Percentiles rank a stretch among this genome's conserved stretches.
phyloP scores from a whole-genome alignment of 1,284 basidiomycete genomes.

The Puccinia triticina region DNA sequence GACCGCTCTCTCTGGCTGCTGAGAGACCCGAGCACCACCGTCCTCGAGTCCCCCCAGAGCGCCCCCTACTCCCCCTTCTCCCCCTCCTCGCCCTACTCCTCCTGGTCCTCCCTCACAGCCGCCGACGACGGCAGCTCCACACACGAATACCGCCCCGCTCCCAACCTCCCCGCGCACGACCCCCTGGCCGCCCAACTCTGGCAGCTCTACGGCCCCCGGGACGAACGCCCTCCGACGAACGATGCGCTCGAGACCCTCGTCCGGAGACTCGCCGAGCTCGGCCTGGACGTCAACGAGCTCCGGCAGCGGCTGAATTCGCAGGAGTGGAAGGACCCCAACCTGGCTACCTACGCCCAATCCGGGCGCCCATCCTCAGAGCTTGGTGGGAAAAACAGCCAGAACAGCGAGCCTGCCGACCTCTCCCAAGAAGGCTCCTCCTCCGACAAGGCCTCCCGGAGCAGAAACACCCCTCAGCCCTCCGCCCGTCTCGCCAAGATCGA shows the following conservation, averaged over 20 bases:
- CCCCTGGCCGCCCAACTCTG: conserved; percentile 22
- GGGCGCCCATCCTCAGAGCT: too few species aligned
- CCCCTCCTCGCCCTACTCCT: conserved; percentile 40
- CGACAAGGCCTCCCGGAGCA: not conserved
- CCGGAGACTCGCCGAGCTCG: conserved; percentile 2
- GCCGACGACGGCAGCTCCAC: not conserved
- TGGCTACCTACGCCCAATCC: too few species aligned
- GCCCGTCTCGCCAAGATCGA: not conserved
- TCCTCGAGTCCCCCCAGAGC: conserved; percentile 16
- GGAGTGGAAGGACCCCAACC: conserved; percentile 47
- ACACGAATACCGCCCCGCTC: not conserved
- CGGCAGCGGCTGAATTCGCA: conserved; percentile 23
- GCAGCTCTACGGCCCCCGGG: conserved; percentile 19
- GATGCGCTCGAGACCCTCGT: conserved; percentile 22
- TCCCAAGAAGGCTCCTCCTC: not conserved
- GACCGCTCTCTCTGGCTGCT: conserved; percentile 4
- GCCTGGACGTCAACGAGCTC: conserved; percentile 31
- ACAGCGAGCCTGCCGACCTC: not conserved
- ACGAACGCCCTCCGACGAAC: conserved; percentile 5
- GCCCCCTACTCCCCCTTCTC: conserved; percentile 5
- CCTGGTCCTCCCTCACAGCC: conserved; percentile 11
- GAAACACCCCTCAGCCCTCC: not conserved
- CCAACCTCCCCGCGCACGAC: not conserved
- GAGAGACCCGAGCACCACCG: not conserved
- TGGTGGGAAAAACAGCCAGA: not conserved